A percentile compares a stretch with the other conserved stretches of the same genome.
phyloP scores from a whole-genome alignment of 345 rosid genomes.

The rapeseed (Brassica napus) region DNA sequence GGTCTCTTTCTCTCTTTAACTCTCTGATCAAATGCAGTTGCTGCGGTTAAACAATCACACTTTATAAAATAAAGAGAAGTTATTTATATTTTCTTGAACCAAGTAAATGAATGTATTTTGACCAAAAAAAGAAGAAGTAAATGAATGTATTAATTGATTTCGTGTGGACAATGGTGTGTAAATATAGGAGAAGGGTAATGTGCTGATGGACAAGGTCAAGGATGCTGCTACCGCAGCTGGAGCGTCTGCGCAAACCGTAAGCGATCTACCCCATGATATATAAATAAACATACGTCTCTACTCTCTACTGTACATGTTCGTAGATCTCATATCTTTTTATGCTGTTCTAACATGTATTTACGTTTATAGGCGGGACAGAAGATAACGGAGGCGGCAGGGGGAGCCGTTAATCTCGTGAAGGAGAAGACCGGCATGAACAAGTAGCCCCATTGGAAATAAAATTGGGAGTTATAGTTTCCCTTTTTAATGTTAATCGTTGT shows the following conservation, averaged over 20 bases:
- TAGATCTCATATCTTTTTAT: not conserved
- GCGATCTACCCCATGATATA: not conserved
- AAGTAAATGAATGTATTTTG: not conserved
- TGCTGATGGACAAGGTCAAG: conserved; percentile 50
- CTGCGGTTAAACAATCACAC: not conserved
- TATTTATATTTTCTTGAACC: not conserved
- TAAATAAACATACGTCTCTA: not conserved
- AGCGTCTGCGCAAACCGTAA: conserved; percentile 54
- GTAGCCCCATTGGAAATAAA: not conserved
- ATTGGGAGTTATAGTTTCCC: not conserved
- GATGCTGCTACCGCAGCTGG: conserved; percentile 54
- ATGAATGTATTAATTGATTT: not conserved
- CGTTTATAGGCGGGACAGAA: conserved; percentile 56
- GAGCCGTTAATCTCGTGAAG: conserved; percentile 64
- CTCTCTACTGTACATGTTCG: not conserved
- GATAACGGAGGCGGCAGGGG: conserved; percentile 53
- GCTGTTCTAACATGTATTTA: not conserved
- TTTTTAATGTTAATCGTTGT: conserved; percentile 7
- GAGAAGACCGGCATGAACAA: conserved; percentile 59
- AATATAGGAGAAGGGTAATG: conserved; percentile 57
- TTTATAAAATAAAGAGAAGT: not conserved
- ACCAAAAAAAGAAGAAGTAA: not conserved
- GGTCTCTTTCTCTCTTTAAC: conserved; percentile 40
- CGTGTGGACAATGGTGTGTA: not conserved
- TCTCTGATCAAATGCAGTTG: not conserved